Conservation (phyloP, 2,329 filamentous ascomycete genomes). For the Verticillium longisporum region DNA sequence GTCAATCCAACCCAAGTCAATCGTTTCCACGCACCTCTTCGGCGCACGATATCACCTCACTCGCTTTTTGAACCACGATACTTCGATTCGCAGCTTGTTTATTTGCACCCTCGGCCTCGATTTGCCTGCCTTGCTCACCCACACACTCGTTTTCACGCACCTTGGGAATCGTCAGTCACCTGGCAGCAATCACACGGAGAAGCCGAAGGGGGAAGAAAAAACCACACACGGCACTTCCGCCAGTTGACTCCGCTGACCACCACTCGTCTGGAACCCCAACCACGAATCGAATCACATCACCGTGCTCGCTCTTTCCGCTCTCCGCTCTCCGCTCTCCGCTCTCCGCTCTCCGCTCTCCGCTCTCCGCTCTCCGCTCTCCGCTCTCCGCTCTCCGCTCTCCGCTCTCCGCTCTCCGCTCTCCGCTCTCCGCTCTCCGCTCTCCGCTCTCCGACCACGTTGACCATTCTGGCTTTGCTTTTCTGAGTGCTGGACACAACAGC, state of each 20-base stretch:
- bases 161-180: neutral
- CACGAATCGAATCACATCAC: neutral
- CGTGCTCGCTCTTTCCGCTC: neutral
- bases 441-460: neutral
- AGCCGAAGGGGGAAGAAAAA: neutral
- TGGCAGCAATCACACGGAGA: neutral
- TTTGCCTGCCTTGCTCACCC: neutral
- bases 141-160: neutral
- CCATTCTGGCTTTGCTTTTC: no score
- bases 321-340: neutral
- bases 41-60: conserved; percentile 3
- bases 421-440: no score
- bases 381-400: neutral
- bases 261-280: neutral
- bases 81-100: neutral
- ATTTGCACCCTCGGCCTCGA: neutral
- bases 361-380: neutral
- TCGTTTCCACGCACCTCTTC: neutral
- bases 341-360: neutral
- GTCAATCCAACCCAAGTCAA: neutral
- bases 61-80: conserved; percentile 8
- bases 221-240: neutral
- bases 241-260: neutral
- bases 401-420: neutral
- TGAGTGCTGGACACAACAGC: neutral